Conservation (phyloP, 805 yeast genomes). For the Phaffomyces thermotolerans region DNA sequence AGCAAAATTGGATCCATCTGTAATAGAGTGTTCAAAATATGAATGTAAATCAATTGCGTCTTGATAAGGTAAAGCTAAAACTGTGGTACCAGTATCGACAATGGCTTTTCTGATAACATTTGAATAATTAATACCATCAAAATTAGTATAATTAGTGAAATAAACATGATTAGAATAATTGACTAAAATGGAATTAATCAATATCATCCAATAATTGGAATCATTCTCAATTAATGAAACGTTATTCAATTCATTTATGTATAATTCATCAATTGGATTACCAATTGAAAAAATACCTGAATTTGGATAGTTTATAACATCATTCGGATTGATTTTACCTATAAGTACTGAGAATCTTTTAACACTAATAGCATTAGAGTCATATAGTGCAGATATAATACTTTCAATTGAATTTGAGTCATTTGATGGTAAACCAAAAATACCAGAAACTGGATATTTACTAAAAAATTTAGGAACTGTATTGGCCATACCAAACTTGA, state of each 20-base stretch:
- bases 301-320: constrained; percentile 18
- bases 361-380: constrained; percentile 27
- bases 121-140: constrained; percentile 6
- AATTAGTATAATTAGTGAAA: constrained; percentile 23
- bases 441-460: constrained; percentile 49
- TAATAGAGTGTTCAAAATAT: constrained; percentile 39
- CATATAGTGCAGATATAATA: constrained; percentile 33
- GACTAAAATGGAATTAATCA: constrained; percentile 31
- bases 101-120: constrained; percentile 34
- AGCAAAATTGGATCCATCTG: constrained; percentile 60
- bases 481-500: constrained; percentile 47
- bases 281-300: constrained; percentile 41
- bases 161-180: constrained; percentile 25
- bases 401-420: constrained; percentile 31
- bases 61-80: constrained; percentile 44
- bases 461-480: constrained; percentile 47
- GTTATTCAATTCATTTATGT: constrained; percentile 35
- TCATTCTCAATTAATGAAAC: constrained; percentile 28
- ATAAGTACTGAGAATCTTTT: constrained; percentile 39
- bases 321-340: constrained; percentile 25
- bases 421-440: constrained; percentile 49
- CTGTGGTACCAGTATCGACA: constrained; percentile 63
- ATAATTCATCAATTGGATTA: constrained; percentile 29
- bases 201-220: constrained; percentile 46
- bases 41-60: constrained; percentile 52